These are phyloP conservation scores for Pueraria montana DNA, from an alignment of 306 rosid genomes.

Conservation along the genomic window DNA sequence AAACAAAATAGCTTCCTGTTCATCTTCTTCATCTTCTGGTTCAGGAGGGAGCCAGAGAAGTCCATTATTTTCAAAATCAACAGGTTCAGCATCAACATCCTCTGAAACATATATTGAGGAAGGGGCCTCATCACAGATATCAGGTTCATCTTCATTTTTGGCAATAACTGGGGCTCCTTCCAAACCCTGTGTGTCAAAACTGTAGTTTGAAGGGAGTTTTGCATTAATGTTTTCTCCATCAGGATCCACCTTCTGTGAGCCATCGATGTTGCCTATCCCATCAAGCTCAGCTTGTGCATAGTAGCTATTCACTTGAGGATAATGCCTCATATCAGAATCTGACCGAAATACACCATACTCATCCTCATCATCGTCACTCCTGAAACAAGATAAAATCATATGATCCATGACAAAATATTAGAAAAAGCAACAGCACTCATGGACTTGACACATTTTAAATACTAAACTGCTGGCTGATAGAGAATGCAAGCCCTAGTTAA, in stretches of 20 bases:
- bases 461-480: slow-evolving; percentile 12
- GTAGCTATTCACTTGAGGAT: slow-evolving; percentile 66
- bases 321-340: slow-evolving; percentile 65
- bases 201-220: slow-evolving; percentile 54
- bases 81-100: slow-evolving; percentile 74
- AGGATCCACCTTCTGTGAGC: slow-evolving; percentile 61
- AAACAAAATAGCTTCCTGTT: slow-evolving; percentile 66
- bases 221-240: slow-evolving; percentile 58
- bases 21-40: slow-evolving; percentile 97
- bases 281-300: slow-evolving; percentile 66
- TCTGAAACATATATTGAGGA: slow-evolving; percentile 68
- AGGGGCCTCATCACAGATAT: slow-evolving; percentile 72
- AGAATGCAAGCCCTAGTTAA: slow-evolving; percentile 2
- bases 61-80: slow-evolving; percentile 93
- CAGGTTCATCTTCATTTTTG: slow-evolving; percentile 67
- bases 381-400: slow-evolving; percentile 54
- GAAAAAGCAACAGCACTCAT: slow-evolving; percentile 26
- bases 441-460: slow-evolving; percentile 27
- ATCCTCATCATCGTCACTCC: slow-evolving; percentile 82
- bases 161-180: slow-evolving; percentile 56
- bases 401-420: slow-evolving; percentile 43
- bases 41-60: slow-evolving; percentile 99
- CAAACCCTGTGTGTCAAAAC: slow-evolving; percentile 63
- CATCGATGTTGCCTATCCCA: slow-evolving; percentile 63
- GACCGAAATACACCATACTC: slow-evolving; percentile 67